Base-by-base conservation (phyloP, 768 basidiomycete genomes). In the Russula compacta region DNA sequence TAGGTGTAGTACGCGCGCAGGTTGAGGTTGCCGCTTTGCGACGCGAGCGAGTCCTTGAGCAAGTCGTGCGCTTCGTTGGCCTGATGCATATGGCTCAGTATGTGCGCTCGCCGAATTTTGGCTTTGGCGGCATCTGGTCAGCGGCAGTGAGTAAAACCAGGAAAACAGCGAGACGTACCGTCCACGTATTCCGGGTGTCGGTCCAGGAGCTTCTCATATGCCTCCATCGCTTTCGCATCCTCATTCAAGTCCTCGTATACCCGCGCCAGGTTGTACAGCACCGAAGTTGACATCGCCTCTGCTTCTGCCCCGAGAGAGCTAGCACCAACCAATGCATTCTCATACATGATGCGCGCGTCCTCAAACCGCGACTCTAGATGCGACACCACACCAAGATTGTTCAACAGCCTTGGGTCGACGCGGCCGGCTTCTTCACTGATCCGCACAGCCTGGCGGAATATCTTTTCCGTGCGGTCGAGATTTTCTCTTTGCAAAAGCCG, bases 101-200 rank as follows among this genome's bases (percentile, higher is more conserved):
- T 86, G 17, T 88, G 82, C 0, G 95, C 91, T 64, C 91, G 87
- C 29, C 95, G 87, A 47, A 95, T 83, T 77, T 98, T 98, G 65
- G 95, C 95, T 98, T 67, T 46, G 54, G 47, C 19, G 44, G 44
- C 11, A 35, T 57, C 36, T 38, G 15, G 17, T 47, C 12, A 29
- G 43, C n/a, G n/a, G n/a, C 7, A 3, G 42, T 2, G 12, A 6
- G 29, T n/a, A 29, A 29, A 24, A 48, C n/a, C 1, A 48, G 43
- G 32, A 19, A 33, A 53, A 21, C 2, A 15, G 19, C 1, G 4
- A 10, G 35, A 17, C 87, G 50, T 66, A 95, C 95, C 95, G 70
- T 98, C 95, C 24, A 94, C 82, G 70, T 95, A 98, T 74, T 98
- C 97, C 1, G 95, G 92, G 77, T 98, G 95, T 56, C 88, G 80